Evolutionary conservation across 805 yeast species (phyloP).

Genomic region (Candida sithepensis): DNA sequence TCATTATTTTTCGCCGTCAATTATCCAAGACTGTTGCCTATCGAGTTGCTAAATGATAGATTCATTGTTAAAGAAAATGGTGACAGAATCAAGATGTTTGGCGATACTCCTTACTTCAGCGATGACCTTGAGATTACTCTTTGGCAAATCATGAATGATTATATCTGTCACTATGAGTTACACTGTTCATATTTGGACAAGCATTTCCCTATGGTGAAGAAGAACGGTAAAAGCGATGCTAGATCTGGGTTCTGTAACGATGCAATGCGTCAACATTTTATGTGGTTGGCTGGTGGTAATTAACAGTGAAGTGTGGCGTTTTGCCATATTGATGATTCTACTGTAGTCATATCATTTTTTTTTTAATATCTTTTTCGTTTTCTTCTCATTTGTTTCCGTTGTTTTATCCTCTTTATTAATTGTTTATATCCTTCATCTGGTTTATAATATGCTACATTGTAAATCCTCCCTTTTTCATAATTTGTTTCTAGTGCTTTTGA

Average conservation of each 20-base stretch:
- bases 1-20: constrained; percentile 32
- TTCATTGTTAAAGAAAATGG: constrained; percentile 31
- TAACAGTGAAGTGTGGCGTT: too few species aligned
- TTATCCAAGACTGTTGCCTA: constrained; percentile 27
- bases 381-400: neutral
- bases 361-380: neutral
- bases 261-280: constrained; percentile 27
- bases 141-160: constrained; percentile 32
- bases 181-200: constrained; percentile 25
- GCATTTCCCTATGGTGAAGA: constrained; percentile 19
- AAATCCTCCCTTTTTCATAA: too few species aligned
- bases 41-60: constrained; percentile 27
- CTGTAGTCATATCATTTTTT: neutral
- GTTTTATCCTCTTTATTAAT: neutral
- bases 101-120: constrained; percentile 20
- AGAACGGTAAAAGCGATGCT: constrained; percentile 5
- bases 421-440: neutral
- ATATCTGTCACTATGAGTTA: constrained; percentile 26
- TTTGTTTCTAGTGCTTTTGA: too few species aligned
- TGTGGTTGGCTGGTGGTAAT: constrained; percentile 26
- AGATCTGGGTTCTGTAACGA: constrained; percentile 22
- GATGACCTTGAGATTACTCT: constrained; percentile 22
- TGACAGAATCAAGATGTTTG: constrained; percentile 28
- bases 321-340: too few species aligned
- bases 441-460: neutral